Conservation (phyloP, 352 stramenopile species). For the Phytophthora citrophthora region DNA sequence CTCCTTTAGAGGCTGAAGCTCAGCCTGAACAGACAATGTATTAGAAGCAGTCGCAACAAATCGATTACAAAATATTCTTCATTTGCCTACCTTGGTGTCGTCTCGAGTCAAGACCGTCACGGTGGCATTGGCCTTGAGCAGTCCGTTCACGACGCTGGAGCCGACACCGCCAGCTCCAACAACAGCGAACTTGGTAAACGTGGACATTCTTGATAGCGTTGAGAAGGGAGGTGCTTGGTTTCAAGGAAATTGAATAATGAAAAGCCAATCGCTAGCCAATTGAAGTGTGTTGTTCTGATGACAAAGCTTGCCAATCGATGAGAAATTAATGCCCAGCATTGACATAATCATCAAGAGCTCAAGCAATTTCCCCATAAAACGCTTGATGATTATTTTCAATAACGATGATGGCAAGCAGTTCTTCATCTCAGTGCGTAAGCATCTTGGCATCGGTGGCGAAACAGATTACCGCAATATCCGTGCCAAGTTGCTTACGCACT, state of each 20-base stretch:
- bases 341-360: no score
- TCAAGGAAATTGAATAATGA: constrained; percentile 10
- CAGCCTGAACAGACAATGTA: constrained; percentile 7
- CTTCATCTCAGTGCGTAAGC: no score
- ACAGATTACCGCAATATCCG: no score
- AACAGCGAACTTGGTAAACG: constrained; percentile 24
- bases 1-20: constrained; percentile 25
- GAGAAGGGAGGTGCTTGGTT: neutral
- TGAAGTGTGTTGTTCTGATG: no score
- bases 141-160: constrained; percentile 8
- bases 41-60: neutral
- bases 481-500: no score
- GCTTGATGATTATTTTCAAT: no score
- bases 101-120: constrained; percentile 29
- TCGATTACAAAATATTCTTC: neutral
- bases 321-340: no score
- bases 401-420: no score
- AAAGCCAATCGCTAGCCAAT: neutral
- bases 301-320: no score
- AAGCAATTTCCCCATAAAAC: no score
- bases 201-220: constrained; percentile 15
- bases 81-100: constrained; percentile 19
- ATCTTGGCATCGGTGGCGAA: no score
- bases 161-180: constrained; percentile 28
- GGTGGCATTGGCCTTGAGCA: constrained; percentile 27